phyloP scores from a whole-genome alignment of 441 rosid species.

The Corymbia citriodora region DNA sequence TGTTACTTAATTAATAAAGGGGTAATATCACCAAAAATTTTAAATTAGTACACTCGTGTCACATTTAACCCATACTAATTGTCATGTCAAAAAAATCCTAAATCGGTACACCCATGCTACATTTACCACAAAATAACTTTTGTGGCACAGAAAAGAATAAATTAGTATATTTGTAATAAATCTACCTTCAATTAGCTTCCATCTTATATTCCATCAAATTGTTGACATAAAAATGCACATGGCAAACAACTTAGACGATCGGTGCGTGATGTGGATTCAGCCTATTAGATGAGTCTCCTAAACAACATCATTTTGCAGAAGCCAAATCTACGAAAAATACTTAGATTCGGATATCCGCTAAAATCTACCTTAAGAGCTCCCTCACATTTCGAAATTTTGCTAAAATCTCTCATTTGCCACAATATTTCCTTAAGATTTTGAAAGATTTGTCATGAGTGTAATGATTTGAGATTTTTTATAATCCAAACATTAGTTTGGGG shows the following conservation, averaged over 20 bases:
- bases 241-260: not conserved
- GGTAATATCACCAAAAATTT: not conserved
- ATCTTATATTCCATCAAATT: not conserved
- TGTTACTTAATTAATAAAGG: not conserved
- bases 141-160: not conserved
- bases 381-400: not conserved
- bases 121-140: not conserved
- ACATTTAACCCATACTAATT: not conserved
- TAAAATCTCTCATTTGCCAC: not conserved
- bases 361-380: not conserved
- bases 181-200: rapidly evolving
- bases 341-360: not conserved
- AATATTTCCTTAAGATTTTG: not conserved
- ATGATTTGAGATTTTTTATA: not conserved
- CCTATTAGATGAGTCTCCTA: not conserved
- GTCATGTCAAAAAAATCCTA: not conserved
- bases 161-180: not conserved
- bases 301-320: not conserved
- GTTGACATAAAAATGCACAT: not conserved
- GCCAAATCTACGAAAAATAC: not conserved
- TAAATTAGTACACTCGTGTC: no score
- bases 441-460: not conserved
- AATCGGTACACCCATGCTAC: rapidly evolving
- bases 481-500: not conserved
- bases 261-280: rapidly evolving